Percentiles rank a stretch among this genome's conserved stretches.
Conservation (phyloP, 192 early-diverging fungal genomes). For the Mortierella alpina region DNA sequence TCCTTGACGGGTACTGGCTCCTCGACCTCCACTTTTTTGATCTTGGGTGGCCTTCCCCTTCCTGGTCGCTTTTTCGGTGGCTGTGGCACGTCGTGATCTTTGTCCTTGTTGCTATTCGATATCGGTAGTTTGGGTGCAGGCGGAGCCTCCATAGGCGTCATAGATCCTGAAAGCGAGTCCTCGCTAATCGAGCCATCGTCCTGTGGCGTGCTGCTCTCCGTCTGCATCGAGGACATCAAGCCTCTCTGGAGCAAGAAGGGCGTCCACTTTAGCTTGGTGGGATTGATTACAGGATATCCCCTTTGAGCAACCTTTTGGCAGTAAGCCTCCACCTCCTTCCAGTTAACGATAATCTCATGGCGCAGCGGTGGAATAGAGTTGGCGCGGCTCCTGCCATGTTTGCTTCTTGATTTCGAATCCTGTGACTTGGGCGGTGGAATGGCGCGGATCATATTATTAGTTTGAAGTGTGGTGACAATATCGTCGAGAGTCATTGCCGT, state of each 20-base stretch:
- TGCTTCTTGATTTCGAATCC: slow-evolving; percentile 41
- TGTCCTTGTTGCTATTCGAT: background rate
- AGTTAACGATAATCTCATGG: slow-evolving; percentile 65
- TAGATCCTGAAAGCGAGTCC: background rate
- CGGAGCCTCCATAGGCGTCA: too few species aligned
- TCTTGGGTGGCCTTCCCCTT: slow-evolving; percentile 5
- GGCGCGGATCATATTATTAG: slow-evolving; percentile 58
- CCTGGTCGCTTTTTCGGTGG: background rate
- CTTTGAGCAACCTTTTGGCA: slow-evolving; percentile 57
- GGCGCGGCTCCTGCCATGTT: slow-evolving; percentile 19
- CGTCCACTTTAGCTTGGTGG: slow-evolving; percentile 75
- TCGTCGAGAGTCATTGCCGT: slow-evolving; percentile 88
- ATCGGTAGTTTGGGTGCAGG: slow-evolving; percentile 6
- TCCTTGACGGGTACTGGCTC: background rate
- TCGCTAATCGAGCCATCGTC: slow-evolving; percentile 11
- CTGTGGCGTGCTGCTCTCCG: slow-evolving; percentile 1
- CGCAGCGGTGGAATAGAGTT: slow-evolving; percentile 31
- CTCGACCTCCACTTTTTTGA: background rate
- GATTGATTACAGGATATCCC: slow-evolving; percentile 65
- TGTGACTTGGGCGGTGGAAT: slow-evolving; percentile 33
- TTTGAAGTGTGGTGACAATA: slow-evolving; percentile 80
- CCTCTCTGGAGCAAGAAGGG: slow-evolving; percentile 70
- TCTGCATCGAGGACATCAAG: slow-evolving; percentile 18
- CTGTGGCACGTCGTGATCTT: background rate
- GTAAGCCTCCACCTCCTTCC: slow-evolving; percentile 56